These are phyloP conservation scores for Neocucurbitaria cava DNA, from an alignment of 2,329 filamentous ascomycete genomes.

Conservation along the genomic window DNA sequence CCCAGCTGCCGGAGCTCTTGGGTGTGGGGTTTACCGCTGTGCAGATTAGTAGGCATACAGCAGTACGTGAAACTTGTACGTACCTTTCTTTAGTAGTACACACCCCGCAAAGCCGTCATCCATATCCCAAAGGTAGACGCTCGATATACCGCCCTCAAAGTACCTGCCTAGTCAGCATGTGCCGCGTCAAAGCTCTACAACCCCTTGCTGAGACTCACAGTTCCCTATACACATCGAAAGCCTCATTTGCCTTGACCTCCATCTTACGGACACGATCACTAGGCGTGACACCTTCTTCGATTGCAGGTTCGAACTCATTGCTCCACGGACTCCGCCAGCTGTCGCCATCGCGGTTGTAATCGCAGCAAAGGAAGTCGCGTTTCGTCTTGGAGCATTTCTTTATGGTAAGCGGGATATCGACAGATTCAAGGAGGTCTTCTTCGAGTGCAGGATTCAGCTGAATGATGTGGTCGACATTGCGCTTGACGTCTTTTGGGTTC, in stretches of 20 bases:
- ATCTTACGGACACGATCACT: slow-evolving; percentile 91
- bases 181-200: slow-evolving; percentile 1
- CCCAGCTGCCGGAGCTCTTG: slow-evolving; percentile 83
- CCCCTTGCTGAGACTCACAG: slow-evolving; percentile 58
- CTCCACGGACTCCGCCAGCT: slow-evolving; percentile 99
- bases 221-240: slow-evolving; percentile 95
- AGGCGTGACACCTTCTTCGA: slow-evolving; percentile 83
- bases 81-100: slow-evolving; percentile 93
- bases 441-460: slow-evolving; percentile 87
- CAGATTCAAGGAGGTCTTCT: slow-evolving; percentile 96
- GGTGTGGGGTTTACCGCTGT: slow-evolving; percentile 71
- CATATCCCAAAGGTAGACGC: slow-evolving; percentile 97
- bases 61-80: slow-evolving; percentile 31
- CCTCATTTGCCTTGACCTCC: slow-evolving; percentile 93
- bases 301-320: slow-evolving; percentile 94
- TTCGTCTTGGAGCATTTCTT: slow-evolving; percentile 86
- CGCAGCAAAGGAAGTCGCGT: slow-evolving; percentile 96
- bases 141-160: slow-evolving; percentile 94
- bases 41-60: slow-evolving; percentile 19
- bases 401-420: slow-evolving; percentile 91
- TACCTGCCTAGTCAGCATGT: slow-evolving; percentile 60
- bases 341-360: slow-evolving; percentile 99
- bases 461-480: slow-evolving; percentile 89
- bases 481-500: slow-evolving; percentile 88
- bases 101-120: slow-evolving; percentile 98